Conservation (phyloP, 1,284 basidiomycete species). For the Sutorius eximius region DNA sequence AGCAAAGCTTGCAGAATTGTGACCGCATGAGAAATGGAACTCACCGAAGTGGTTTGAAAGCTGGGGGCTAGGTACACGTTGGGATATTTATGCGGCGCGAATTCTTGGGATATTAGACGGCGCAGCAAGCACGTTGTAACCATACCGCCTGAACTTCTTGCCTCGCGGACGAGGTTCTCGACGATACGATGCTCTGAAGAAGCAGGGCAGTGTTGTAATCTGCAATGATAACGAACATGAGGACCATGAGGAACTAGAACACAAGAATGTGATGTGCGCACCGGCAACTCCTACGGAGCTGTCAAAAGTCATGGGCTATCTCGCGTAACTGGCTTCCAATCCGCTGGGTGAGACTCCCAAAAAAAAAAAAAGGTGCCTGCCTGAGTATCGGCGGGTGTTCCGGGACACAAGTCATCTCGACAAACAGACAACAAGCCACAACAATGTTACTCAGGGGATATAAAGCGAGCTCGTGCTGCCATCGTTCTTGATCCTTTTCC, state of each 20-base stretch:
- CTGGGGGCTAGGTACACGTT: conserved; percentile 5
- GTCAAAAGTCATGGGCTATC: neutral
- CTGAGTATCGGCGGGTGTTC: no score
- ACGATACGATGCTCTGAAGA: neutral
- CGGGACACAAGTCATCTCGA: no score
- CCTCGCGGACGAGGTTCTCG: conserved; percentile 18
- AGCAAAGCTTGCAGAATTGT: conserved; percentile 6
- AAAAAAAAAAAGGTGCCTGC: neutral
- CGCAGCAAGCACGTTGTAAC: conserved; percentile 12
- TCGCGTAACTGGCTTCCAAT: neutral
- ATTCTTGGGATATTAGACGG: conserved; percentile 8
- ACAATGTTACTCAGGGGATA: conserved; percentile 9
- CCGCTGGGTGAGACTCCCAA: neutral
- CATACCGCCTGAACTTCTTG: conserved; percentile 18
- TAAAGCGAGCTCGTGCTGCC: neutral
- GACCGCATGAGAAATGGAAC: conserved; percentile 9
- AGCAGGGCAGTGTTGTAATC: neutral
- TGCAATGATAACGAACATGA: neutral
- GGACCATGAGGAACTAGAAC: neutral
- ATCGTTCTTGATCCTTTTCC: neutral
- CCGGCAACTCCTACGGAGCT: neutral
- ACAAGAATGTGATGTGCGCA: neutral
- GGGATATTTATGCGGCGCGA: conserved; percentile 18
- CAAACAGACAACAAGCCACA: conserved; percentile 14
- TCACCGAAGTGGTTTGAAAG: conserved; percentile 9